Evolutionary conservation across 2,329 filamentous ascomycete species (phyloP).

Genomic region (Neophaeococcomyces mojaviensis): DNA sequence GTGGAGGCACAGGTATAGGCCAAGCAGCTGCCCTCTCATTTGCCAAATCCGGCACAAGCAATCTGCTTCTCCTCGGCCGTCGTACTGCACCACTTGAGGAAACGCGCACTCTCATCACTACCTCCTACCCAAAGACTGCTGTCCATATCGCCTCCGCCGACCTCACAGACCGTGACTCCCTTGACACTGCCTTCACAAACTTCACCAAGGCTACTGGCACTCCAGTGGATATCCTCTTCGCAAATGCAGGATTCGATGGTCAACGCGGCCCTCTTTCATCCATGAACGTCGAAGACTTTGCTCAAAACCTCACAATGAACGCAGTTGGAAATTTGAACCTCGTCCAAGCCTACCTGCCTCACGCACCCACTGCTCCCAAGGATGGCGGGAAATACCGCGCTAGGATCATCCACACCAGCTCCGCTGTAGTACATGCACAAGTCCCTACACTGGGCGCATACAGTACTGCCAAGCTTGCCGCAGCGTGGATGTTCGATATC

Average conservation of each 20-base stretch:
- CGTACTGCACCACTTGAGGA: slow-evolving; percentile 26
- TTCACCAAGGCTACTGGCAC: slow-evolving; percentile 15
- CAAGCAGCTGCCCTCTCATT: slow-evolving; percentile 25
- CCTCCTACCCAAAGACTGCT: slow-evolving; percentile 23
- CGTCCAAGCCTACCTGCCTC: slow-evolving; percentile 10
- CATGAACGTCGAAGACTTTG: slow-evolving; percentile 22
- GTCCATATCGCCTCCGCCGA: slow-evolving; percentile 28
- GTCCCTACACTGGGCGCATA: slow-evolving; percentile 24
- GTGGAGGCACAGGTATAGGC: slow-evolving; percentile 27
- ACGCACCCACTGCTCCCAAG: slow-evolving; percentile 5
- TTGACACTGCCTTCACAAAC: slow-evolving; percentile 16
- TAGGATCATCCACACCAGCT: slow-evolving; percentile 1
- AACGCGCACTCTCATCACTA: slow-evolving; percentile 19
- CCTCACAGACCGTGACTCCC: slow-evolving; percentile 22
- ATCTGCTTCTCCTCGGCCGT: slow-evolving; percentile 36
- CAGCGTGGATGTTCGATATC: slow-evolving; percentile 35
- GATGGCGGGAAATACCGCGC: slow-evolving; percentile 3
- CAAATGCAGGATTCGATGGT: slow-evolving; percentile 19
- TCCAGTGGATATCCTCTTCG: slow-evolving; percentile 23
- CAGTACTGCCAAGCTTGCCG: slow-evolving; percentile 36
- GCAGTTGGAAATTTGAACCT: slow-evolving; percentile 9
- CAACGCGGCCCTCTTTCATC: slow-evolving; percentile 11
- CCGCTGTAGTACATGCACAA: background rate
- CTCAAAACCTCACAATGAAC: slow-evolving; percentile 14
- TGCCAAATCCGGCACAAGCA: slow-evolving; percentile 32